These are phyloP conservation scores for Phytophthora cactorum DNA, from an alignment of 352 stramenopile species.

Conservation along the genomic window DNA sequence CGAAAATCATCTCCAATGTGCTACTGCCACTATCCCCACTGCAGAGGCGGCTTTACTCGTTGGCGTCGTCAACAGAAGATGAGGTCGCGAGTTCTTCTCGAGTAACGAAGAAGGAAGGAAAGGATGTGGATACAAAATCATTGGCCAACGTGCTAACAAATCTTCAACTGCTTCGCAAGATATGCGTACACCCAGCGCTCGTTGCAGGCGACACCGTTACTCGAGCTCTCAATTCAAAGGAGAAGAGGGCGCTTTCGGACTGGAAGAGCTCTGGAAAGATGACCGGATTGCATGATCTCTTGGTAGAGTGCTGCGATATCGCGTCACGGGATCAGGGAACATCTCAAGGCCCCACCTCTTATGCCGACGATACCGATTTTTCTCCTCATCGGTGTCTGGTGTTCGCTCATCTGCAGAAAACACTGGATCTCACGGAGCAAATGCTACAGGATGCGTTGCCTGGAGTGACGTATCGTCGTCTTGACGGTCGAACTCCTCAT, in stretches of 20 bases:
- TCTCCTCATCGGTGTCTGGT: slow-evolving; percentile 94
- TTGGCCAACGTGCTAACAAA: slow-evolving; percentile 58
- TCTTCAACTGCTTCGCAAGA: slow-evolving; percentile 87
- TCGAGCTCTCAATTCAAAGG: slow-evolving; percentile 27
- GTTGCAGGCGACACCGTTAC: slow-evolving; percentile 49
- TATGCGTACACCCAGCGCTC: slow-evolving; percentile 96
- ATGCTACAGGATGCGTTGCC: slow-evolving; percentile 83
- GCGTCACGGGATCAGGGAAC: slow-evolving; percentile 28
- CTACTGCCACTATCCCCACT: slow-evolving; percentile 86
- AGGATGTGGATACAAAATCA: slow-evolving; percentile 13
- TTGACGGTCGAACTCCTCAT: slow-evolving; percentile 92
- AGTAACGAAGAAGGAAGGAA: neutral
- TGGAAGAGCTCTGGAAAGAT: slow-evolving; percentile 93
- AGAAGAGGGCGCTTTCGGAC: slow-evolving; percentile 40
- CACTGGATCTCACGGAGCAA: slow-evolving; percentile 93
- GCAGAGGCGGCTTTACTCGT: slow-evolving; percentile 88
- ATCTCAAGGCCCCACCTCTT: slow-evolving; percentile 1
- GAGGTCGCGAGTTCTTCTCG: slow-evolving; percentile 9
- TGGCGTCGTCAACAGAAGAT: slow-evolving; percentile 38
- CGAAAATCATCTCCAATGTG: slow-evolving; percentile 97
- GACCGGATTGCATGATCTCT: slow-evolving; percentile 76
- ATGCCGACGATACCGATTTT: slow-evolving; percentile 25
- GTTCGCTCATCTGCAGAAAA: slow-evolving; percentile 95
- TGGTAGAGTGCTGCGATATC: slow-evolving; percentile 75
- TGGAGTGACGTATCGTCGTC: slow-evolving; percentile 79